Percentiles rank a stretch among this genome's conserved stretches.
phyloP scores from a whole-genome alignment of 2,329 filamentous ascomycete species.

The Aspergillus sclerotialis region DNA sequence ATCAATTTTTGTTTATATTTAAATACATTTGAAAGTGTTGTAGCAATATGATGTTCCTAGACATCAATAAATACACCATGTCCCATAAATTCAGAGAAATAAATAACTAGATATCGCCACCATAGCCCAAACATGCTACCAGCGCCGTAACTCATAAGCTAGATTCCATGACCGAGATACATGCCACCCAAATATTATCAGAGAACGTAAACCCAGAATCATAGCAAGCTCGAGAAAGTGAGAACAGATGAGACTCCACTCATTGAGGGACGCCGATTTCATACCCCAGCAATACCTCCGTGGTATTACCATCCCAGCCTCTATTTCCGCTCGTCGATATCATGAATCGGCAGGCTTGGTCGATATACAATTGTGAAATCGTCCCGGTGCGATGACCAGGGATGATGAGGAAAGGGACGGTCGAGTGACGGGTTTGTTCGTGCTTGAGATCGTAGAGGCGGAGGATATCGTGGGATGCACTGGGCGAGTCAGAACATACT shows the following conservation, averaged over 20 bases:
- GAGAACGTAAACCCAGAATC: not conserved
- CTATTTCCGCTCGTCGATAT: constrained; percentile 84
- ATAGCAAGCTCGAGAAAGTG: constrained; percentile 1
- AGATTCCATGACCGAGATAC: too few relatives aligned
- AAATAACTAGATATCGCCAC: too few relatives aligned
- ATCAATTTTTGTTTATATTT: too few relatives aligned
- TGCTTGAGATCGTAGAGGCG: constrained; percentile 82
- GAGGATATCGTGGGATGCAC: constrained; percentile 87
- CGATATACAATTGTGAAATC: constrained; percentile 77
- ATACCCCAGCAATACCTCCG: constrained; percentile 89
- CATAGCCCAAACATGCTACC: too few relatives aligned
- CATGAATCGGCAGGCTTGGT: constrained; percentile 84
- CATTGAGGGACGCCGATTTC: constrained; percentile 59
- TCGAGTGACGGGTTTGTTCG: constrained; percentile 62
- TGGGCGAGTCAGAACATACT: constrained; percentile 25
- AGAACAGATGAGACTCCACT: constrained; percentile 1
- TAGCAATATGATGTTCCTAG: too few relatives aligned
- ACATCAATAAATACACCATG: too few relatives aligned
- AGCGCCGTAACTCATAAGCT: too few relatives aligned
- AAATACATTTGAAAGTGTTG: too few relatives aligned
- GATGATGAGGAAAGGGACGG: constrained; percentile 91
- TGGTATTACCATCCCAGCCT: constrained; percentile 87
- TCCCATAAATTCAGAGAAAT: too few relatives aligned
- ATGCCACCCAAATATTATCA: not conserved
- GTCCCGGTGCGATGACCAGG: constrained; percentile 85